Percentiles rank a stretch among this genome's conserved stretches.
Evolutionary conservation across 2,329 filamentous ascomycete genomes (phyloP).

Genomic region (Hypoxylon sp.): DNA sequence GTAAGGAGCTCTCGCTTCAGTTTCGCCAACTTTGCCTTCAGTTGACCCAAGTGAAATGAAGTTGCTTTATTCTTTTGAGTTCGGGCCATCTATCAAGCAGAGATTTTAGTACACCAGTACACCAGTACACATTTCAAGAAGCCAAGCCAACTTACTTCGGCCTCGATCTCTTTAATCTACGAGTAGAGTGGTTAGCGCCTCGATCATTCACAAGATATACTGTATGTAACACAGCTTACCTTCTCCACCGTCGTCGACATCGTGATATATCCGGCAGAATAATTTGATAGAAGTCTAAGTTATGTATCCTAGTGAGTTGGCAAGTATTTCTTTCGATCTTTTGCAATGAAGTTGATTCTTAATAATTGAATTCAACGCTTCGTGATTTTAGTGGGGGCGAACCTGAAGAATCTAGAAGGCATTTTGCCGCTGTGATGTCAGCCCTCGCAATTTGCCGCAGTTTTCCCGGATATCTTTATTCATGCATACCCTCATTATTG

Average conservation of each 20-base stretch:
- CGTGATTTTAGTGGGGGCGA: conserved; percentile 44
- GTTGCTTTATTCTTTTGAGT: conserved; percentile 99
- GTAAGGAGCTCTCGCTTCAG: conserved; percentile 96
- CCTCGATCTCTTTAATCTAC: conserved; percentile 96
- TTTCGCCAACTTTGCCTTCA: conserved; percentile 98
- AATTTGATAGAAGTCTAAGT: background rate
- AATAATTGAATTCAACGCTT: conserved; percentile 22
- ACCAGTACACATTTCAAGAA: conserved; percentile 17
- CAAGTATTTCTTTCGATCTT: conserved; percentile 5
- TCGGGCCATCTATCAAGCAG: conserved; percentile 80
- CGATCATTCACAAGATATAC: conserved; percentile 31
- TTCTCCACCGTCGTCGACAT: conserved; percentile 99
- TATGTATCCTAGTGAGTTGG: background rate
- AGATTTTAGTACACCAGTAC: conserved; percentile 40
- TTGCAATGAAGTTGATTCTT: conserved; percentile 25
- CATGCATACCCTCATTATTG: conserved; percentile 10
- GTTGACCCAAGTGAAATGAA: conserved; percentile 91
- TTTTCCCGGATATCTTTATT: conserved; percentile 40
- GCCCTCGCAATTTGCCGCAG: conserved; percentile 43
- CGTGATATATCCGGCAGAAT: conserved; percentile 58
- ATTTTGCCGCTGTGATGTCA: conserved; percentile 49
- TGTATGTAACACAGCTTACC: conserved; percentile 70
- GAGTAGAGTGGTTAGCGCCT: conserved; percentile 54
- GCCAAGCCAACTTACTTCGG: conserved; percentile 76
- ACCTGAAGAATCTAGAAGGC: conserved; percentile 40